A percentile compares a stretch with the other conserved stretches of the same genome.
phyloP scores from a whole-genome alignment of 148 eudicot genomes.

The Diospyros lotus region DNA sequence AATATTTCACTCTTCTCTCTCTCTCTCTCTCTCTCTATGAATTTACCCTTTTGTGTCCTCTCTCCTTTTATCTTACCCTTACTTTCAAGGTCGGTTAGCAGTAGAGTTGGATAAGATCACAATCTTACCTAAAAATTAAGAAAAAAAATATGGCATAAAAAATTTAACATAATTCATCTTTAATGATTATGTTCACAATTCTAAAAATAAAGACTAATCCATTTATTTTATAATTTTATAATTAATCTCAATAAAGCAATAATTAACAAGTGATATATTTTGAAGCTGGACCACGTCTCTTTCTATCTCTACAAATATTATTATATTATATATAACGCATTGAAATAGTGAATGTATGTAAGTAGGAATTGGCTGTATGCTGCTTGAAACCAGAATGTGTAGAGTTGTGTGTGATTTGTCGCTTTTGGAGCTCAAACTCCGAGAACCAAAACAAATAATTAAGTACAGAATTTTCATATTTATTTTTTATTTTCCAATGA shows the following conservation, averaged over 20 bases:
- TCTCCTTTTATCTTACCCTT: conserved; percentile 21
- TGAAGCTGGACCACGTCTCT: neutral
- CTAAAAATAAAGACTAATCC: too few species aligned
- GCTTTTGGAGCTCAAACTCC: conserved; percentile 29
- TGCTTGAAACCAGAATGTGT: conserved; percentile 55
- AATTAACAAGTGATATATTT: too few species aligned
- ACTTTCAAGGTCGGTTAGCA: conserved; percentile 39
- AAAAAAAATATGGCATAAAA: too few species aligned
- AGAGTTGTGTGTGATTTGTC: conserved; percentile 40
- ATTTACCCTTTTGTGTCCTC: neutral
- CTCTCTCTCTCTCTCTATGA: neutral
- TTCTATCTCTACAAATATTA: neutral
- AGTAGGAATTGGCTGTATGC: conserved; percentile 43
- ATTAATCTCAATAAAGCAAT: too few species aligned
- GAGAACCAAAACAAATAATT: conserved; percentile 7
- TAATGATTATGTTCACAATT: too few species aligned
- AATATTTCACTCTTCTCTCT: conserved; percentile 21
- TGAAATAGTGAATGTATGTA: conserved; percentile 8
- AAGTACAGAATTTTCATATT: too few species aligned
- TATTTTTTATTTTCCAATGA: too few species aligned
- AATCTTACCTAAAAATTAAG: too few species aligned
- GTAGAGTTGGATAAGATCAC: conserved; percentile 27
- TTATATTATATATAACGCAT: conserved; percentile 5
- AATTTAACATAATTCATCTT: too few species aligned
- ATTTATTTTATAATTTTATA: too few species aligned